Conservation (phyloP, 1,284 basidiomycete genomes). For the Ustilago nuda region DNA sequence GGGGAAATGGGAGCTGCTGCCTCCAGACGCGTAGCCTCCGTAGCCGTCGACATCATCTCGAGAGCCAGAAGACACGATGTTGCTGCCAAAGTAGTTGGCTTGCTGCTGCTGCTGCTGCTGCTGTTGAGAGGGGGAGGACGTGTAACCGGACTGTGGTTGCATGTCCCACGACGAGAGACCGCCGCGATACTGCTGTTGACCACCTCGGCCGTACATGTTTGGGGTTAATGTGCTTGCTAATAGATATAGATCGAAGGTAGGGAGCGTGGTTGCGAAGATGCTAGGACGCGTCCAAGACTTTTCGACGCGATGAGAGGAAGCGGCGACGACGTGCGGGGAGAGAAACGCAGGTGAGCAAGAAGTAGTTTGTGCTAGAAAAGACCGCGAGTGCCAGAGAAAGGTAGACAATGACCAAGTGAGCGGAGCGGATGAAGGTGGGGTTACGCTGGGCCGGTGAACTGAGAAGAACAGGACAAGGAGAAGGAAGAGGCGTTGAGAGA, state of each 20-base stretch:
- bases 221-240: neutral
- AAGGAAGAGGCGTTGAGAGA: neutral
- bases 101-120: conserved; percentile 38
- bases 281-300: conserved; percentile 9
- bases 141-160: conserved; percentile 36
- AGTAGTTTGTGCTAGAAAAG: neutral
- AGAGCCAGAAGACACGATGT: conserved; percentile 40
- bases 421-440: neutral
- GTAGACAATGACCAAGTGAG: neutral
- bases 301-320: conserved; percentile 11
- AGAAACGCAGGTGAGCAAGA: neutral
- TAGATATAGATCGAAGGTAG: neutral
- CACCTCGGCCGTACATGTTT: conserved; percentile 44
- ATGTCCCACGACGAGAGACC: conserved; percentile 48
- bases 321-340: neutral
- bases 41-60: conserved; percentile 39
- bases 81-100: conserved; percentile 32
- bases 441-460: neutral
- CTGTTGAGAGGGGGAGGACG: conserved; percentile 39
- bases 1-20: conserved; percentile 41
- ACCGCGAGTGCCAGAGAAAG: neutral
- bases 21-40: conserved; percentile 35
- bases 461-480: neutral
- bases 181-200: conserved; percentile 46
- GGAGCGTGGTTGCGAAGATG: neutral